Percentiles rank a stretch among this genome's conserved stretches.
These are phyloP conservation scores for Amoeboaphelidium protococcarum DNA, from an alignment of 371 early-diverging fungal species.

Conservation along the genomic window DNA sequence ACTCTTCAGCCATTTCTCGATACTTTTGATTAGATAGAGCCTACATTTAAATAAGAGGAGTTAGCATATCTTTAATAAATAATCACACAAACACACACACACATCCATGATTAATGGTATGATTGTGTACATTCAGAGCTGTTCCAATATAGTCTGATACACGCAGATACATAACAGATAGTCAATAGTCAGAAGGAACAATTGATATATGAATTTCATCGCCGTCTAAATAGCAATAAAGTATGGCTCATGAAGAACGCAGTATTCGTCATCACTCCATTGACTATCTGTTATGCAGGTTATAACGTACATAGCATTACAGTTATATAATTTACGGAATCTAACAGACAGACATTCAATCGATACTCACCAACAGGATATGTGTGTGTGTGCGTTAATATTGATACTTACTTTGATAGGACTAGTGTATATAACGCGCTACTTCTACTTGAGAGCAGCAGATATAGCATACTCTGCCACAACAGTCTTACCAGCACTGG, in stretches of 20 bases:
- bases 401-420: conserved; percentile 89
- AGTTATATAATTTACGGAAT: no score
- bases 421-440: conserved; percentile 96
- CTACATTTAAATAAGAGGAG: conserved; percentile 9
- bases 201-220: no score
- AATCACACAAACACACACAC: background rate
- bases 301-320: no score
- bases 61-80: background rate
- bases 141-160: no score
- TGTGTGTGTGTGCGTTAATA: background rate
- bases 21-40: conserved; percentile 99
- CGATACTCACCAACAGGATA: no score
- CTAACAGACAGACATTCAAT: no score
- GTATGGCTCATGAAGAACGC: background rate
- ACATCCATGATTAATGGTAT: background rate
- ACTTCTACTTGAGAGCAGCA: conserved; percentile 64
- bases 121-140: background rate
- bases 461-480: conserved; percentile 99
- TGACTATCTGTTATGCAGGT: no score
- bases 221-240: no score
- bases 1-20: conserved; percentile 87
- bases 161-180: no score
- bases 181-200: no score
- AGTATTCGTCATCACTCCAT: no score
- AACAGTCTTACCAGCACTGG: conserved; percentile 98